Evolutionary conservation across 2,329 filamentous ascomycete genomes (phyloP).

Genomic region (Ophiostoma australiae): DNA sequence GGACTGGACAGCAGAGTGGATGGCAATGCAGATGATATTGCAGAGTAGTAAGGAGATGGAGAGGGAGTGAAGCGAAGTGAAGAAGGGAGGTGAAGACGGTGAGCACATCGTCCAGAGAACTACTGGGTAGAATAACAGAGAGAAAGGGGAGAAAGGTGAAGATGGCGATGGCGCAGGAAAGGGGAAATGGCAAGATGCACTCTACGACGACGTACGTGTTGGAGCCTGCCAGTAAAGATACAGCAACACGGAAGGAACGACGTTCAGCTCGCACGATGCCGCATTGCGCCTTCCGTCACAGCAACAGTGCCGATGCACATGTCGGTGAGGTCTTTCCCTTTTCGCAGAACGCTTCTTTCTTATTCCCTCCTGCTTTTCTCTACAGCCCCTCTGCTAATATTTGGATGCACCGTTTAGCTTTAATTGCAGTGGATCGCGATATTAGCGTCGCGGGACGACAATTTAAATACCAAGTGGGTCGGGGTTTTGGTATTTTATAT

Average conservation of each 20-base stretch:
- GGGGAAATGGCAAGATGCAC: not conserved
- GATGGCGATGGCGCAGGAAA: not conserved
- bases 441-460: slow-evolving; percentile 28
- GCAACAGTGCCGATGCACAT: slow-evolving; percentile 2
- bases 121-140: too few relatives aligned
- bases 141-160: not conserved
- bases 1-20: not conserved
- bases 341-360: not conserved
- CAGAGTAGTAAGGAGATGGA: slow-evolving; percentile 2
- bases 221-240: not conserved
- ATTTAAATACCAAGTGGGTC: slow-evolving; percentile 27
- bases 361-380: not conserved
- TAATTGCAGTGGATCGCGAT: slow-evolving; percentile 29
- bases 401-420: slow-evolving; percentile 20
- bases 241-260: not conserved
- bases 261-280: not conserved
- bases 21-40: not conserved
- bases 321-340: slow-evolving; percentile 2
- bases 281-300: not conserved
- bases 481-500: not conserved
- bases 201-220: not conserved
- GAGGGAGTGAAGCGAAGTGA: not conserved
- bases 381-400: slow-evolving; percentile 9
- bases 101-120: not conserved
- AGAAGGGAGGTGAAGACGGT: not conserved